Conservation (phyloP, 2,329 filamentous ascomycete species). For the Endothia cerciana region DNA sequence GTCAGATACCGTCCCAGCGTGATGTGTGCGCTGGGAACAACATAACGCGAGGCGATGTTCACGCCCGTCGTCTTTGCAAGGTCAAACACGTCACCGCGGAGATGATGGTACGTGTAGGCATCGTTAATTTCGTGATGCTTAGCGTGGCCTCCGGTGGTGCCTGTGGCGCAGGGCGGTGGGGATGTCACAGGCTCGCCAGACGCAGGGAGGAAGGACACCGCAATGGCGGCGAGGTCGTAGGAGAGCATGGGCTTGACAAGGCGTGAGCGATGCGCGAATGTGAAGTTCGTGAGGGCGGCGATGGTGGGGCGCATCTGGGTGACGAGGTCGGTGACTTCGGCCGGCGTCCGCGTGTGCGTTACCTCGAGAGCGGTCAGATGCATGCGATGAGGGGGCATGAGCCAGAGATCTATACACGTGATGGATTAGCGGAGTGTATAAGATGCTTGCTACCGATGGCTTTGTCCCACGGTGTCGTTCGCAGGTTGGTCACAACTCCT, state of each 20-base stretch:
- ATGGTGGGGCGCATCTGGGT: conserved; percentile 59
- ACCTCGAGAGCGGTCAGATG: conserved; percentile 88
- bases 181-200: conserved; percentile 59
- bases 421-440: background rate
- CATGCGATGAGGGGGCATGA: conserved; percentile 78
- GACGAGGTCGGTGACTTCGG: conserved; percentile 69
- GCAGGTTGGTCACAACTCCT: background rate
- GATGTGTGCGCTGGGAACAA: conserved; percentile 87
- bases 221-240: conserved; percentile 83
- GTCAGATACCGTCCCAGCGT: conserved; percentile 82
- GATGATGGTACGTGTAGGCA: conserved; percentile 85
- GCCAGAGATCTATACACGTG: conserved; percentile 65
- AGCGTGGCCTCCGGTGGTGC: conserved; percentile 24
- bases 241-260: conserved; percentile 83
- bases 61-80: conserved; percentile 65
- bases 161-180: conserved; percentile 41
- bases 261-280: conserved; percentile 68
- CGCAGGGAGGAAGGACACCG: conserved; percentile 84
- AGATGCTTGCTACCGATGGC: background rate
- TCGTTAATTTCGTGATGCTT: conserved; percentile 51
- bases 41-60: conserved; percentile 77
- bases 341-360: conserved; percentile 74
- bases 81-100: conserved; percentile 77
- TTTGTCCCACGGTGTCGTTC: background rate
- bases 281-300: conserved; percentile 66